These are phyloP conservation scores for Elaphomyces granulatus DNA, from an alignment of 495 filamentous ascomycete genomes.

Conservation along the genomic window DNA sequence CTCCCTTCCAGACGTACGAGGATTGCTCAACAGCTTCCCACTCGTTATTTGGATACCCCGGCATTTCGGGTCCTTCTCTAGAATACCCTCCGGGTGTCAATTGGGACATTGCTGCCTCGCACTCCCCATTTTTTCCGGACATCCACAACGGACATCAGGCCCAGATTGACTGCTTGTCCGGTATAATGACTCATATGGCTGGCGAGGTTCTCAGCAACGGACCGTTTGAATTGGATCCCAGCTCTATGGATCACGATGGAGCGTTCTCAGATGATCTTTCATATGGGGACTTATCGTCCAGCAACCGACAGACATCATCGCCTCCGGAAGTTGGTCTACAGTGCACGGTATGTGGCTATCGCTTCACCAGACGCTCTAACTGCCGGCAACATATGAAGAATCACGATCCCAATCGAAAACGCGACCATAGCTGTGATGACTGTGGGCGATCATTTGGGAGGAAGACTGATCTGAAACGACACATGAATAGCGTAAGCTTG, in stretches of 20 bases:
- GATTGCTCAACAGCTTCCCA: no score
- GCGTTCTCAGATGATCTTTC: background rate
- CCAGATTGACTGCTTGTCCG: no score
- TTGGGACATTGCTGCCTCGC: background rate
- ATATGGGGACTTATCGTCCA: background rate
- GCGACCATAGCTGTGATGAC: conserved; percentile 53
- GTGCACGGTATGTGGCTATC: conserved; percentile 63
- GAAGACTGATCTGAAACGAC: conserved; percentile 72
- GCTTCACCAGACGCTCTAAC: conserved; percentile 82
- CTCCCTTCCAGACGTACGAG: no score
- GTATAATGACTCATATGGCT: no score
- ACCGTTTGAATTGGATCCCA: background rate
- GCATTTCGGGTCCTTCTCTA: no score
- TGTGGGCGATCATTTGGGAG: conserved; percentile 36
- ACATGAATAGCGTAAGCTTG: conserved; percentile 62
- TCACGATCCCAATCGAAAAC: conserved; percentile 62
- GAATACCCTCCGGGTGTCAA: background rate
- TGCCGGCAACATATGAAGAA: conserved; percentile 82
- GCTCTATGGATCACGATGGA: background rate
- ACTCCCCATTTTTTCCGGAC: background rate
- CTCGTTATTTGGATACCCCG: no score
- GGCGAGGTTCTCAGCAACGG: background rate
- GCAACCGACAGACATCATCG: background rate
- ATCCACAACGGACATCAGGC: background rate
- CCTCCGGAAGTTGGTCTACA: conserved; percentile 36